These are phyloP conservation scores for Heritiera littoralis DNA, from an alignment of 345 rosid species.

Conservation along the genomic window DNA sequence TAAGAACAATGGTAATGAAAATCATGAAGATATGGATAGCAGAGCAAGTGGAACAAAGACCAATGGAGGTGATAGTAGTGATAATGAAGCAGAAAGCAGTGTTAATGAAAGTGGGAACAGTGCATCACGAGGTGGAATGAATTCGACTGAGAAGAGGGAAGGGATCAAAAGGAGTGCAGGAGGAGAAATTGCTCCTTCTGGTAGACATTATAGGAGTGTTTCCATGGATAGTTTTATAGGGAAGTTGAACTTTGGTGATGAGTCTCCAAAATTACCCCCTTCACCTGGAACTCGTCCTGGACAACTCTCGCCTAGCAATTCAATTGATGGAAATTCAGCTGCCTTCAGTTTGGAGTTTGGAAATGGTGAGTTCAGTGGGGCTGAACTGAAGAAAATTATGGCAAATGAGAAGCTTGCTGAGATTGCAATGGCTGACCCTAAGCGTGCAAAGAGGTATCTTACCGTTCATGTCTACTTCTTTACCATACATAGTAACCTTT, in stretches of 20 bases:
- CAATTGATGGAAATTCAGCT: constrained; percentile 63
- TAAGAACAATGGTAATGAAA: constrained; percentile 59
- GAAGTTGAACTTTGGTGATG: constrained; percentile 72
- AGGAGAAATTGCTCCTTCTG: constrained; percentile 67
- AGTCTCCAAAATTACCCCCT: constrained; percentile 74
- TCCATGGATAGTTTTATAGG: constrained; percentile 95
- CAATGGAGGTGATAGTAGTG: constrained; percentile 80
- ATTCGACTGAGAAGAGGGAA: constrained; percentile 58
- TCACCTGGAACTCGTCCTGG: constrained; percentile 68
- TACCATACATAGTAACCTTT: neutral
- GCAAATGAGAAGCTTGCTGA: constrained; percentile 88
- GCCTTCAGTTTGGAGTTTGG: constrained; percentile 83
- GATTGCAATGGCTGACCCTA: constrained; percentile 86
- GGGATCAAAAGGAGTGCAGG: constrained; percentile 81
- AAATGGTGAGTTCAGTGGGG: constrained; percentile 81
- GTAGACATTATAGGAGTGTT: constrained; percentile 82
- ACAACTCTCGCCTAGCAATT: constrained; percentile 69
- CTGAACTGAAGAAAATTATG: constrained; percentile 90
- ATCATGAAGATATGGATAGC: constrained; percentile 81
- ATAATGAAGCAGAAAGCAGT: constrained; percentile 90
- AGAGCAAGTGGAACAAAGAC: constrained; percentile 89
- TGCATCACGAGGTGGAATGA: constrained; percentile 41
- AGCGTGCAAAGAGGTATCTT: constrained; percentile 79
- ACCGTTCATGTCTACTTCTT: neutral
- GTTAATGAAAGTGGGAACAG: constrained; percentile 63